Evolutionary conservation across 768 basidiomycete species (phyloP).

Genomic region (Infundibulicybe gibba): DNA sequence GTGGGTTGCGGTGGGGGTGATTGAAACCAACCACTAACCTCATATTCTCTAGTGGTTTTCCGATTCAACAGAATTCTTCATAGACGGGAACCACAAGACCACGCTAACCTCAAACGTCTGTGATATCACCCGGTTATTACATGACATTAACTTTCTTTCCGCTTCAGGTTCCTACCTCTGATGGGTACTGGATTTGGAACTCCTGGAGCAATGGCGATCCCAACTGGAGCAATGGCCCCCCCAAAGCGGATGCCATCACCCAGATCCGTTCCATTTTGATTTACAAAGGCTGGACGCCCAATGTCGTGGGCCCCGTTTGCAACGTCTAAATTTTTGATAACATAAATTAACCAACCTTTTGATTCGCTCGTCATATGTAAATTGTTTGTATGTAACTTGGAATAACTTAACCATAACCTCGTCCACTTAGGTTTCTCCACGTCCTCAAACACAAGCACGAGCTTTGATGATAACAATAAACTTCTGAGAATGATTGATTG

Average conservation of each 20-base stretch:
- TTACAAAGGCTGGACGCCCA: constrained; percentile 28
- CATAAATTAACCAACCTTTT: too few relatives aligned
- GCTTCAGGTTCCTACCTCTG: constrained; percentile 22
- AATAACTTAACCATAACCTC: too few relatives aligned
- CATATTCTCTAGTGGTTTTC: constrained; percentile 21
- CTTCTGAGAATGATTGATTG: too few relatives aligned
- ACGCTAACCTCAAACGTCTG: constrained; percentile 25
- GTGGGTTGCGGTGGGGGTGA: constrained; percentile 10
- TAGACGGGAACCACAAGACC: constrained; percentile 26
- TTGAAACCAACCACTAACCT: background rate
- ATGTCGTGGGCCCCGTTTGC: constrained; percentile 17
- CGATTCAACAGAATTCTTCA: constrained; percentile 26
- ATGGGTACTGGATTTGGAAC: constrained; percentile 31
- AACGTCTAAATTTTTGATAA: constrained; percentile 9
- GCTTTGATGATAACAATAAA: too few relatives aligned
- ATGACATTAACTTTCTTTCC: too few relatives aligned
- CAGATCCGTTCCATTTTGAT: constrained; percentile 31
- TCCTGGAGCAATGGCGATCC: constrained; percentile 30
- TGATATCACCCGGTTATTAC: background rate
- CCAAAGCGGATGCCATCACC: constrained; percentile 26
- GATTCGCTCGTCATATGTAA: too few relatives aligned
- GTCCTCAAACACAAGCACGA: too few relatives aligned
- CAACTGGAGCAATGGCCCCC: constrained; percentile 31
- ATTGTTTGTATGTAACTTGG: too few relatives aligned
- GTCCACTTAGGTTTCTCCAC: too few relatives aligned